Evolutionary conservation across 495 filamentous ascomycete species (phyloP), one percentile per base, ranked within the genome.

Genomic region (Hyaloscypha finlandica): DNA sequence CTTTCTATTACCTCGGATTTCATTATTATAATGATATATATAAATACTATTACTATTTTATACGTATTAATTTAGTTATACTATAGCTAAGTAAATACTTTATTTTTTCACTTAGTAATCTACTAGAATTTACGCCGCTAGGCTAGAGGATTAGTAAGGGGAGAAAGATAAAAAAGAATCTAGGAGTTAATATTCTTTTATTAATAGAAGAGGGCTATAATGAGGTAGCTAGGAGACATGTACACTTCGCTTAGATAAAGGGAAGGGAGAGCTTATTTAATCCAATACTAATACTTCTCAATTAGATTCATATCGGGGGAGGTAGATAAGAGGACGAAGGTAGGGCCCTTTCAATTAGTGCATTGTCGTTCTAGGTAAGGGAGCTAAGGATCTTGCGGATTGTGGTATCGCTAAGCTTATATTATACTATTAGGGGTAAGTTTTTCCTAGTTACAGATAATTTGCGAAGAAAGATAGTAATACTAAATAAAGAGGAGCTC

Each of bases 401-500:
- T n/a, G n/a, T n/a, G n/a, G n/a, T n/a, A n/a, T n/a, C n/a, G n/a
- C n/a, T n/a, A n/a, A n/a, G n/a, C n/a, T n/a, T n/a, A n/a, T n/a
- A n/a, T n/a, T n/a, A n/a, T n/a, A n/a, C n/a, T n/a, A n/a, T n/a
- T n/a, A n/a, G n/a, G 2, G 25, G 66, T 58, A 61, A 57, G 5
- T 68, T 71, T 55, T 68, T 71, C 60, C 37, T 71, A 2, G 45
- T 71, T 35, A 63, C 66, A n/a, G 62, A 68, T 31, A 71, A 69
- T 62, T 11, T 61, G 4, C 53, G 56, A 2, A 57, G 58, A 2
- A 59, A 37, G 5, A 54, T 51, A 11, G 67, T 69, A 5, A 64
- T 48, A 20, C 55, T 67, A n/a, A 71, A 71, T 60, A 65, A 66
- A 65, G 56, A 71, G 42, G 32, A 29, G 31, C 55, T 67, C 29